A percentile compares a stretch with the other conserved stretches of the same genome.
These are phyloP conservation scores for Lindgomyces ingoldianus DNA, from an alignment of 495 filamentous ascomycete genomes.

Conservation along the genomic window DNA sequence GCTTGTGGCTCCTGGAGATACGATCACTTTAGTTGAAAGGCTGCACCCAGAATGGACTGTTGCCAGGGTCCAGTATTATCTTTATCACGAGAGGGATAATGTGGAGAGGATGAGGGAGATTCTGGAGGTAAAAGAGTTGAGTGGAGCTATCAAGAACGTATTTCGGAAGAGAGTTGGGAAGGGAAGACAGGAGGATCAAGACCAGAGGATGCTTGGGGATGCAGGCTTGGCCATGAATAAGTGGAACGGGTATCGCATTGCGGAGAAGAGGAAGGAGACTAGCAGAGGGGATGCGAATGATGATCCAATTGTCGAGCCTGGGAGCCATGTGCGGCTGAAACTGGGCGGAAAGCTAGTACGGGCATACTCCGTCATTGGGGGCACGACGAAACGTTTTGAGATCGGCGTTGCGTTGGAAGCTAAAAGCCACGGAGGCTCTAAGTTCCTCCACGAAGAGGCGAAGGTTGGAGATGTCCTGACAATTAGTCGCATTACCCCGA, in stretches of 20 bases:
- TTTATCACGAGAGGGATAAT: slow-evolving; percentile 53
- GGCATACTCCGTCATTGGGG: slow-evolving; percentile 33
- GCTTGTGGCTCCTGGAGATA: slow-evolving; percentile 50
- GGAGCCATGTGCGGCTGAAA: slow-evolving; percentile 35
- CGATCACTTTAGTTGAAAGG: slow-evolving; percentile 49
- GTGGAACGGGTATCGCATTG: slow-evolving; percentile 31
- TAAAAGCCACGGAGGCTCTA: slow-evolving; percentile 29
- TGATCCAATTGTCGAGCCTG: slow-evolving; percentile 23
- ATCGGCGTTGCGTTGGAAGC: slow-evolving; percentile 30
- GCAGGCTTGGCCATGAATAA: slow-evolving; percentile 44
- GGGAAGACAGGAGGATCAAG: slow-evolving; percentile 41
- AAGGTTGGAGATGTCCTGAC: slow-evolving; percentile 23
- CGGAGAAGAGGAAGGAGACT: slow-evolving; percentile 30
- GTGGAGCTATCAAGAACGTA: slow-evolving; percentile 48
- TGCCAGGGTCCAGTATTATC: slow-evolving; percentile 56
- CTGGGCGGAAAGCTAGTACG: slow-evolving; percentile 34
- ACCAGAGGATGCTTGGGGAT: slow-evolving; percentile 35
- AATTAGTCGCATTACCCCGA: slow-evolving; percentile 12
- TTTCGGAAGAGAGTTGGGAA: slow-evolving; percentile 48
- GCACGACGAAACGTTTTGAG: slow-evolving; percentile 25
- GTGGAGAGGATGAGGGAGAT: slow-evolving; percentile 51
- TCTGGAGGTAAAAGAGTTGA: slow-evolving; percentile 50
- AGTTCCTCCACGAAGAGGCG: slow-evolving; percentile 26
- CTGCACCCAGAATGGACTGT: slow-evolving; percentile 57
- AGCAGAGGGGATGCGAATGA: neutral